A percentile compares a stretch with the other conserved stretches of the same genome.
These are phyloP conservation scores for Durusdinium trenchii DNA, from an alignment of 73 alveolate species.

Conservation along the genomic window DNA sequence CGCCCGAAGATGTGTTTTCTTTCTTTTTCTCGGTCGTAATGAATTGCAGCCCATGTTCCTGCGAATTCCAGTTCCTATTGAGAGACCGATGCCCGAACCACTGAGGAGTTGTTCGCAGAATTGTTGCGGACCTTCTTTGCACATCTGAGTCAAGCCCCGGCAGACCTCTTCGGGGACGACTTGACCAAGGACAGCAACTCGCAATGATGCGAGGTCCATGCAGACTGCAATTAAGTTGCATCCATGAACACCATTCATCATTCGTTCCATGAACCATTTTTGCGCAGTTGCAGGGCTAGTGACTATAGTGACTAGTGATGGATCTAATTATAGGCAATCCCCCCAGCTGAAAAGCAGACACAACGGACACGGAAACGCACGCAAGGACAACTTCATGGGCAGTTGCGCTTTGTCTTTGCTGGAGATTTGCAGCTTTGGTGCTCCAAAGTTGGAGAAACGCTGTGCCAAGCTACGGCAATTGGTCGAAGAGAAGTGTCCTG, in stretches of 20 bases:
- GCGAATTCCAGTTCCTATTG: no score
- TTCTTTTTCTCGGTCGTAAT: no score
- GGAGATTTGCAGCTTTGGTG: constrained; percentile 69
- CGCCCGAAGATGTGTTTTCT: no score
- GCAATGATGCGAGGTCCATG: background rate
- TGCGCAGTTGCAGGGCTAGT: no score
- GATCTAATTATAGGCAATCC: no score
- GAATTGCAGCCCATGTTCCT: no score
- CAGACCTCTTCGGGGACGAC: constrained; percentile 90
- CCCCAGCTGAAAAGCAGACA: no score
- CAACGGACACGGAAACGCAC: background rate
- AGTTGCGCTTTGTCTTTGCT: constrained; percentile 74
- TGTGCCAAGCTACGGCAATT: constrained; percentile 70
- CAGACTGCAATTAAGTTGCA: no score
- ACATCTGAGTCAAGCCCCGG: constrained; percentile 78
- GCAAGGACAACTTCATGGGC: constrained; percentile 55
- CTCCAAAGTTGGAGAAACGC: constrained; percentile 75
- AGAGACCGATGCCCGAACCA: no score
- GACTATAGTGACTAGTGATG: no score
- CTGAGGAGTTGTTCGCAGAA: constrained; percentile 56
- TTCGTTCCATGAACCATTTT: no score
- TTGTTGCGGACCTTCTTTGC: constrained; percentile 72
- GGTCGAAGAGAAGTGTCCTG: constrained; percentile 82
- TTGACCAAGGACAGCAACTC: background rate
- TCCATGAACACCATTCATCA: no score